Base-by-base conservation (phyloP, 768 basidiomycete species). In the Mycena crocata region DNA sequence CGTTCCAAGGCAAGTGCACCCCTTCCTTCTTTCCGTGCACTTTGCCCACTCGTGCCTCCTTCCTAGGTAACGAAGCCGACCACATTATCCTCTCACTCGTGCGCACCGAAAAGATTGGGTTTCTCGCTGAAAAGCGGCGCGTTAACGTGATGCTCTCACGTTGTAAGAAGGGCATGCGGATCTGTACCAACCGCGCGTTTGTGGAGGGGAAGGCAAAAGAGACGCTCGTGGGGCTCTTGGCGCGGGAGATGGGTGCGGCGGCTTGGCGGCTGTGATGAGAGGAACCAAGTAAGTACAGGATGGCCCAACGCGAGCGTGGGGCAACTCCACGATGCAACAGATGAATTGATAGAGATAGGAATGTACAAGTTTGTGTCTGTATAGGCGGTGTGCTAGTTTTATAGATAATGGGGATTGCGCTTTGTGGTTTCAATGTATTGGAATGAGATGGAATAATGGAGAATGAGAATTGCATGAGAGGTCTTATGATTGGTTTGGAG, bases 131-230 rank as follows among this genome's bases (percentile, higher is more conserved):
- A 58, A 24, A 72, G 31, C 81, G 89, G n/a, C 84, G 92, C 8
- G 84, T 87, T 34, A 93, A 93, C 78, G 92, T 93, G 57, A 92
- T 93, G 91, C 82, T 93, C 26, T 88, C 87, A 5, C 82, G 92
- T 28, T 91, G 89, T 80, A 88, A 90, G 75, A 84, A 77, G 57
- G 86, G 85, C n/a, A 89, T 93, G 89, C 79, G 85, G 46, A 88
- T 93, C 60, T 85, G 85, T 68, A 83, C 88, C 12, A 89, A 78
- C 71, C 82, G 82, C 45, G 70, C 69, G 21, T 93, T 92, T 66
- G 76, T 93, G 12, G 73, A 80, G 26, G 79, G 79, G 4, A 64
- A 64, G 34, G 82, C 78, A 37, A 63, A 70, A 1, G 39, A 72
- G 4, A 73, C 80, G 0, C 74, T 83, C 14, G 74, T 83, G 19